Conservation (phyloP, 148 eudicot genomes). For the Chenopodium berlandieri region DNA sequence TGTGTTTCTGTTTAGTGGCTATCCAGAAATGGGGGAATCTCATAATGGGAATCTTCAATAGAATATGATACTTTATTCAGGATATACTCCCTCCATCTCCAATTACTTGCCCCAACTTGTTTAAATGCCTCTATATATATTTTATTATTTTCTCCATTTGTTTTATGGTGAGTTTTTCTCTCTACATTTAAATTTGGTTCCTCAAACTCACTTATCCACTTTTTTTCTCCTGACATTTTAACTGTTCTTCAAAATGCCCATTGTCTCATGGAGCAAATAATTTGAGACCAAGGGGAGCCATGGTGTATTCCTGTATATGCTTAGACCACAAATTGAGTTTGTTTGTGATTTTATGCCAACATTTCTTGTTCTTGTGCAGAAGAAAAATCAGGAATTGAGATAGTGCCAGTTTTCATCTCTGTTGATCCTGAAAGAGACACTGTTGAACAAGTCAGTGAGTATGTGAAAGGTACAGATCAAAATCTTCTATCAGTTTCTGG, state of each 20-base stretch:
- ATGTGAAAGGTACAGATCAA: slow-evolving; percentile 61
- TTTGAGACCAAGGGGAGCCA: not conserved
- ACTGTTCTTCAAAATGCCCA: too few relatives aligned
- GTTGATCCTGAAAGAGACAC: slow-evolving; percentile 99
- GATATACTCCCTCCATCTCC: too few relatives aligned
- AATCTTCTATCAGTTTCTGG: not conserved
- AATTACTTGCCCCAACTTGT: too few relatives aligned
- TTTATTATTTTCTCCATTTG: too few relatives aligned
- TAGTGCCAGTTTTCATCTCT: slow-evolving; percentile 83
- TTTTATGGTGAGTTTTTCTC: too few relatives aligned
- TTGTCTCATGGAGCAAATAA: too few relatives aligned
- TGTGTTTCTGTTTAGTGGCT: not conserved
- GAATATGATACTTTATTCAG: not conserved
- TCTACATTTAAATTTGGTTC: too few relatives aligned
- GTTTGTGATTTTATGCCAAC: not conserved
- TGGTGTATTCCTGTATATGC: not conserved
- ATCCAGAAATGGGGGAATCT: not conserved
- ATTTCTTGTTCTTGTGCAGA: slow-evolving; percentile 46
- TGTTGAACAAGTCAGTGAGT: slow-evolving; percentile 91
- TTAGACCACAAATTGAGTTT: not conserved
- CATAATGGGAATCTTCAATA: not conserved
- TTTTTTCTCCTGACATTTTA: too few relatives aligned
- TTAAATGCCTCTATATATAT: too few relatives aligned
- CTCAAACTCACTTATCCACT: too few relatives aligned
- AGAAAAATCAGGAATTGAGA: slow-evolving; percentile 62